These are phyloP conservation scores for Monilinia aucupariae DNA, from an alignment of 2,329 filamentous ascomycete genomes.

Conservation along the genomic window DNA sequence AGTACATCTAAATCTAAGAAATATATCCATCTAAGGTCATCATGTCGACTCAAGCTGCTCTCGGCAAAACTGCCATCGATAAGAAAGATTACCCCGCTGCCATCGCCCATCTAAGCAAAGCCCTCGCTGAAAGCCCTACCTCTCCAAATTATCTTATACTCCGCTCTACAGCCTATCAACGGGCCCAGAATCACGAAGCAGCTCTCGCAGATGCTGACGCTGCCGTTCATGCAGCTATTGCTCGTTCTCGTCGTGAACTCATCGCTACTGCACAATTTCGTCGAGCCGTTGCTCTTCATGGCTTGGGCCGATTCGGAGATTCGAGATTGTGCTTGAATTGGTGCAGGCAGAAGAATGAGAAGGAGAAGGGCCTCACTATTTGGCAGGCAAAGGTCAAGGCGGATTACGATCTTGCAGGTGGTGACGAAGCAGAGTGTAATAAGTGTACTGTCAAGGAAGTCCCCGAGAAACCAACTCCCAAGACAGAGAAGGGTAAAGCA, in stretches of 20 bases:
- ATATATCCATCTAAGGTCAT: slow-evolving; percentile 4
- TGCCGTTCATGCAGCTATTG: slow-evolving; percentile 55
- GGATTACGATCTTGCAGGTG: slow-evolving; percentile 45
- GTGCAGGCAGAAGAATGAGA: slow-evolving; percentile 46
- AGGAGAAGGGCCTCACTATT: slow-evolving; percentile 49
- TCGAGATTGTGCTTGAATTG: slow-evolving; percentile 65
- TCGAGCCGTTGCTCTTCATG: slow-evolving; percentile 67
- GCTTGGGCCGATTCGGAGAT: slow-evolving; percentile 66
- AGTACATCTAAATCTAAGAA: background rate
- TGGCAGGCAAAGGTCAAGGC: slow-evolving; percentile 53
- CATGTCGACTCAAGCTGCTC: slow-evolving; percentile 47
- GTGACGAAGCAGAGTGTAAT: slow-evolving; percentile 44
- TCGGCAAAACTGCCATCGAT: slow-evolving; percentile 56
- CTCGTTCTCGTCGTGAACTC: slow-evolving; percentile 67
- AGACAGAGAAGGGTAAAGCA: slow-evolving; percentile 1
- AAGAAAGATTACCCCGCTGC: slow-evolving; percentile 61
- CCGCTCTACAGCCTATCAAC: slow-evolving; percentile 72
- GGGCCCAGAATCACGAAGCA: slow-evolving; percentile 53
- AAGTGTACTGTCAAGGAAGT: slow-evolving; percentile 46
- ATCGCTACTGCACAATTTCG: slow-evolving; percentile 80
- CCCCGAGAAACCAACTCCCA: slow-evolving; percentile 38
- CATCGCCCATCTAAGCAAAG: slow-evolving; percentile 61
- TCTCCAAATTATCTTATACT: slow-evolving; percentile 78
- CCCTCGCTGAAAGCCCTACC: slow-evolving; percentile 57
- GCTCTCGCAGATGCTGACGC: slow-evolving; percentile 67